Evolutionary conservation across 306 rosid species (phyloP).

Genomic region (Acacia acuminata): DNA sequence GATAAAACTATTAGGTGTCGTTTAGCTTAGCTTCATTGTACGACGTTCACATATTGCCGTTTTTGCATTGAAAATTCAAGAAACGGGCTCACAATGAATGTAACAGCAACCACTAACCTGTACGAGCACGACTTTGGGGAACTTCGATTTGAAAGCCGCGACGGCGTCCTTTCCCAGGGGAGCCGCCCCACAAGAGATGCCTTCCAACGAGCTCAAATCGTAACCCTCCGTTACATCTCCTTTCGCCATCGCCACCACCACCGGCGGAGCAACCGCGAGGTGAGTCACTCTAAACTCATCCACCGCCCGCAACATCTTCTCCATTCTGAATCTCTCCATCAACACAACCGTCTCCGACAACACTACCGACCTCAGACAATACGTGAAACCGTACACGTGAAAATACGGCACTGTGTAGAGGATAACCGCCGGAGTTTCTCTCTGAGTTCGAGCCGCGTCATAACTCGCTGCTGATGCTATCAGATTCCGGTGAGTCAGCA

Average conservation of each 20-base stretch:
- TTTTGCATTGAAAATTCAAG: too few relatives aligned
- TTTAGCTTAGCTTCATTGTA: too few relatives aligned
- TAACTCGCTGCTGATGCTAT: conserved; percentile 16
- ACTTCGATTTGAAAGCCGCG: conserved; percentile 40
- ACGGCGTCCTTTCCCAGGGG: conserved; percentile 41
- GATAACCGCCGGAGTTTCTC: conserved; percentile 36
- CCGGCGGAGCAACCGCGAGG: conserved; percentile 39
- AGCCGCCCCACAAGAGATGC: conserved; percentile 44
- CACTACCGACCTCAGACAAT: conserved; percentile 32
- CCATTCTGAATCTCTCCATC: conserved; percentile 44
- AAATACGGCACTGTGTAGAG: conserved; percentile 49
- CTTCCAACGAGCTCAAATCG: conserved; percentile 42
- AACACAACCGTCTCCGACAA: conserved; percentile 47
- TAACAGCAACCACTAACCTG: conserved; percentile 31
- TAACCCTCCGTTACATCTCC: conserved; percentile 22
- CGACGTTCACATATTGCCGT: too few relatives aligned
- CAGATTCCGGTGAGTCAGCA: conserved; percentile 54
- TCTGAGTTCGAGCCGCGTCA: conserved; percentile 20
- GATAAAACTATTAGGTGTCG: too few relatives aligned
- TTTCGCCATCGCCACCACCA: conserved; percentile 47
- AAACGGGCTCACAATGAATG: too few relatives aligned
- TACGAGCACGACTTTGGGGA: conserved; percentile 4
- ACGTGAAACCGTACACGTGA: conserved; percentile 52
- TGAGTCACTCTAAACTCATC: conserved; percentile 46
- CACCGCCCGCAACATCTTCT: conserved; percentile 46